Conservation (phyloP, 2,329 filamentous ascomycete genomes). For the Fusarium camptoceras region DNA sequence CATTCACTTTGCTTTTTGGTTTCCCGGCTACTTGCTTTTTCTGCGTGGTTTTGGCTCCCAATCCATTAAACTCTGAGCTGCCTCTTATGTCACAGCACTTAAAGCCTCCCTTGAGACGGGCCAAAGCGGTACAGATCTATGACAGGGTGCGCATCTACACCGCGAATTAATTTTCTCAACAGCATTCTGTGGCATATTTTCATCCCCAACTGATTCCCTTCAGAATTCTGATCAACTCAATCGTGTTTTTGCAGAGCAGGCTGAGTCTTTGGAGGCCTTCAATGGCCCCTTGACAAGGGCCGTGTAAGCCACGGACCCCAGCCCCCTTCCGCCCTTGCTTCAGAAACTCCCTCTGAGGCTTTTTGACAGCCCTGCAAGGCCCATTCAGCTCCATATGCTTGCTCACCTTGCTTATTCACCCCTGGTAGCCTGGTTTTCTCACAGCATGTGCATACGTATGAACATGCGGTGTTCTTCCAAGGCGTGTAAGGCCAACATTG, state of each 20-base stretch:
- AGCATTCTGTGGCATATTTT: slow-evolving; percentile 11
- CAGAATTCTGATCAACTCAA: slow-evolving; percentile 9
- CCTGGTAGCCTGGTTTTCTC: slow-evolving; percentile 3
- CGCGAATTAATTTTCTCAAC: slow-evolving; percentile 27
- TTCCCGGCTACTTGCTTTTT: not conserved
- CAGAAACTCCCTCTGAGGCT: slow-evolving; percentile 3
- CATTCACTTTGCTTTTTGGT: not conserved
- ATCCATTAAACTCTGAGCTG: slow-evolving; percentile 2
- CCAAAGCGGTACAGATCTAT: slow-evolving; percentile 17
- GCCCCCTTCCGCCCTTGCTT: slow-evolving; percentile 25
- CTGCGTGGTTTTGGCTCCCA: not conserved
- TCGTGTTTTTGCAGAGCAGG: not conserved
- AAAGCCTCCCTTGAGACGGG: not conserved
- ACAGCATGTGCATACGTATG: not conserved
- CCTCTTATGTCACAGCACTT: slow-evolving; percentile 22
- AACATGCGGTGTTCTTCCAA: slow-evolving; percentile 1
- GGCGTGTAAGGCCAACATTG: slow-evolving; percentile 2
- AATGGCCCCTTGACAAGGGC: not conserved
- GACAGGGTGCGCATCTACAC: not conserved
- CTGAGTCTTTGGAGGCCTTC: not conserved
- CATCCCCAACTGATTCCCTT: slow-evolving; percentile 9
- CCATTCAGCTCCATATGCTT: slow-evolving; percentile 10
- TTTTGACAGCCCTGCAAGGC: slow-evolving; percentile 12
- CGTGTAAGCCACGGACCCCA: slow-evolving; percentile 4
- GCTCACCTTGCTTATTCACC: not conserved